phyloP scores from a whole-genome alignment of 495 filamentous ascomycete genomes.

The Wilcoxina mikolae region DNA sequence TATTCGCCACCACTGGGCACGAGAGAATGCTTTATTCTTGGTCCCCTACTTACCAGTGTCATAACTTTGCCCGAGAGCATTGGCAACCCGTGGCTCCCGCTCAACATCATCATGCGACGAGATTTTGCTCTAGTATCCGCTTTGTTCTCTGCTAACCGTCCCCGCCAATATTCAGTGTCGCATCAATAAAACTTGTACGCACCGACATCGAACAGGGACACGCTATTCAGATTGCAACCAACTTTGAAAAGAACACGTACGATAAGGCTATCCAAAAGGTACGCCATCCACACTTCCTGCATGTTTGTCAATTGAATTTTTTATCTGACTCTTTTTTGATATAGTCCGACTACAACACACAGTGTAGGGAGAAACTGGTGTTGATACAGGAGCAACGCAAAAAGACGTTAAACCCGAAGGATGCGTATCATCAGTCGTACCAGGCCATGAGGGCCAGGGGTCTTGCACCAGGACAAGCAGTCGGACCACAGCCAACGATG shows the following conservation, averaged over 20 bases:
- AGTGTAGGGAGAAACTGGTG: conserved; percentile 18
- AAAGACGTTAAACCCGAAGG: conserved; percentile 17
- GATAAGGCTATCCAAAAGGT: conserved; percentile 23
- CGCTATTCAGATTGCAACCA: conserved; percentile 23
- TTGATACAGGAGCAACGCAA: conserved; percentile 19
- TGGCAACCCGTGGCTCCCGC: not conserved
- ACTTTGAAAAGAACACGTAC: conserved; percentile 22
- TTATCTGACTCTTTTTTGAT: conserved; percentile 2
- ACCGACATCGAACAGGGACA: conserved; percentile 19
- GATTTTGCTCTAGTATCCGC: not conserved
- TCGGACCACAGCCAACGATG: not conserved
- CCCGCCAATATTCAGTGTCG: conserved; percentile 15
- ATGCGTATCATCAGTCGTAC: not conserved
- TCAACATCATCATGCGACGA: not conserved
- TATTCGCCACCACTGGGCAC: not conserved
- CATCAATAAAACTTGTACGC: conserved; percentile 23
- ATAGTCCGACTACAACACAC: conserved; percentile 14
- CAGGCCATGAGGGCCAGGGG: not conserved
- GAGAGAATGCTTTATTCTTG: too few relatives aligned
- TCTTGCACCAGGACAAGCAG: not conserved
- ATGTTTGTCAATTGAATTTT: not conserved
- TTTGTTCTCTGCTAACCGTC: not conserved
- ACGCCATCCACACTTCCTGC: not conserved
- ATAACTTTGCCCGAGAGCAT: too few relatives aligned
- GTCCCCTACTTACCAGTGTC: too few relatives aligned